Evolutionary conservation across 805 yeast species (phyloP), one percentile per base, ranked within the genome.

Genomic region (Priceomyces fermenticarens): DNA sequence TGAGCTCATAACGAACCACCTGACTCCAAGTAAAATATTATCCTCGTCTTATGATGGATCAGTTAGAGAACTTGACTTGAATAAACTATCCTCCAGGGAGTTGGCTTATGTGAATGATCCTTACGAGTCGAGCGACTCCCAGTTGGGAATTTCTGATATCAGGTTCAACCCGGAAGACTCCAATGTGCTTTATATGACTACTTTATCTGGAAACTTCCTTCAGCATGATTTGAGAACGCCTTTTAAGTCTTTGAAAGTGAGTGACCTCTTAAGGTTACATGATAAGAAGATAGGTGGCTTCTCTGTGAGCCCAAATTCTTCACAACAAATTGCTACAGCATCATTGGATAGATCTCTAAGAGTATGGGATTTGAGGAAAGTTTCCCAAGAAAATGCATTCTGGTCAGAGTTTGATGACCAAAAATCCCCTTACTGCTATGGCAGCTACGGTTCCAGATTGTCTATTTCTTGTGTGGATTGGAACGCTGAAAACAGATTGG

Each of bases 241-340:
- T 26, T 70, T 72, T 36, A 68, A 66, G 30, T 23, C 46, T 1
- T 20, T 43, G 1, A 44, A 51, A 5, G 44, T 42, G 13, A 44
- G 53, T 4, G 51, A 62, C 4, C 62, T 81, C n/a, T 66, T 73
- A 33, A 70, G 95, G 47, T 60, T 90, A 11, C 88, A 90, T 42
- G 95, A 87, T 54, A 90, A 91, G 57, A 93, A 93, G 57, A 90
- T 93, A 41, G 98, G 98, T 0, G 88, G 95, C 1, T 88, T 93
- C 60, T 57, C 83, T 1, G 75, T 88, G 12, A 88, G 88, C 52
- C 98, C 98, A 1, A 59, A 66, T 12, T 68, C 73, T 27, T 63
- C 75, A 1, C 60, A 81, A 49, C 85, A 85, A 47, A 72, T 89
- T 1, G 95, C 91, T 0, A 84, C 97, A 0, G 96, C 90, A 0